phyloP scores from a whole-genome alignment of 495 filamentous ascomycete genomes.

The Penicillium riverlandense region DNA sequence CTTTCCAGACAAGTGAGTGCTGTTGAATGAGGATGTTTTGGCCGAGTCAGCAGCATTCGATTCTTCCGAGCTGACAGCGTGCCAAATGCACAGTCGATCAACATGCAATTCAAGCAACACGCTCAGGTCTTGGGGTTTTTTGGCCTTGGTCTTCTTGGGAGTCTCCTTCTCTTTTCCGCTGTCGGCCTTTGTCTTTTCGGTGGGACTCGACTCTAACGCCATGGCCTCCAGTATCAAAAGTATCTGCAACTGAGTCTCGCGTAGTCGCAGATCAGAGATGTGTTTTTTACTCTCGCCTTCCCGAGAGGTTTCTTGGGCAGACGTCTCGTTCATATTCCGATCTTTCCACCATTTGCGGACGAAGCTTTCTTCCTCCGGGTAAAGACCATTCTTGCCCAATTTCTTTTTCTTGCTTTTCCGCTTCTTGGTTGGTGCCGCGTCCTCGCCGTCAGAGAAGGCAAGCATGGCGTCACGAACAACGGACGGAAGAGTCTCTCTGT shows the following conservation, averaged over 20 bases:
- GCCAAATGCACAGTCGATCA: slow-evolving; percentile 94
- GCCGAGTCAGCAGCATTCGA: slow-evolving; percentile 23
- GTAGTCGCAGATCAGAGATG: slow-evolving; percentile 57
- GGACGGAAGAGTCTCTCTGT: slow-evolving; percentile 64
- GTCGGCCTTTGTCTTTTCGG: slow-evolving; percentile 22
- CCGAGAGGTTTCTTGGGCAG: slow-evolving; percentile 32
- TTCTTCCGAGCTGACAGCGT: slow-evolving; percentile 59
- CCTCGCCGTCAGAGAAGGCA: slow-evolving; percentile 53
- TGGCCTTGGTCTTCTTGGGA: slow-evolving; percentile 32
- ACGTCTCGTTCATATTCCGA: slow-evolving; percentile 33
- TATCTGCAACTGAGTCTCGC: slow-evolving; percentile 85
- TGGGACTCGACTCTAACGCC: slow-evolving; percentile 50
- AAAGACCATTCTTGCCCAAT: slow-evolving; percentile 69
- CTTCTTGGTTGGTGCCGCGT: slow-evolving; percentile 37
- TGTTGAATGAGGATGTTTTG: slow-evolving; percentile 21
- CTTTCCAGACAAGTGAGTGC: slow-evolving; percentile 30
- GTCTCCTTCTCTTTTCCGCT: slow-evolving; percentile 30
- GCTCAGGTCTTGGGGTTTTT: slow-evolving; percentile 50
- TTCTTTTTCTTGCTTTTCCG: slow-evolving; percentile 64
- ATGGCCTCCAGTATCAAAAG: slow-evolving; percentile 86
- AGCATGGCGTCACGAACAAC: slow-evolving; percentile 59
- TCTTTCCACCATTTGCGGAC: slow-evolving; percentile 73
- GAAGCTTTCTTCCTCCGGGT: slow-evolving; percentile 66
- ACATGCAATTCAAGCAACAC: slow-evolving; percentile 75
- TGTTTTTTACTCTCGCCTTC: slow-evolving; percentile 50